phyloP scores from a whole-genome alignment of 192 early-diverging fungal genomes.

The Phycomyces blakesleeanus region DNA sequence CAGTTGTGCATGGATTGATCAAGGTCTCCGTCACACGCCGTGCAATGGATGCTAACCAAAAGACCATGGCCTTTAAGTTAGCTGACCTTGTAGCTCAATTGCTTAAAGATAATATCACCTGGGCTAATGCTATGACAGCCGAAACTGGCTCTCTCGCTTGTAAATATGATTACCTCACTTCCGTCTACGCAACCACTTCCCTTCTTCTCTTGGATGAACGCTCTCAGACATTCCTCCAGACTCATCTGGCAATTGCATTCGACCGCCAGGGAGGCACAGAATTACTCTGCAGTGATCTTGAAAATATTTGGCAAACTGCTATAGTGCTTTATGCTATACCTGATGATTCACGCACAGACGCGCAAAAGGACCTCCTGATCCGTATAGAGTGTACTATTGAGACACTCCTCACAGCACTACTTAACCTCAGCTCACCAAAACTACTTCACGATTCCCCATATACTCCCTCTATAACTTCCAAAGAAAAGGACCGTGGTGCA shows the following conservation, averaged over 20 bases:
- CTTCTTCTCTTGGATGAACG: slow-evolving; percentile 60
- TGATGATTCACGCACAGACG: slow-evolving; percentile 23
- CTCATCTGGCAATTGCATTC: slow-evolving; percentile 58
- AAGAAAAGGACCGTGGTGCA: slow-evolving; percentile 52
- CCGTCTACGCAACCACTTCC: slow-evolving; percentile 53
- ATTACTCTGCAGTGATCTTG: slow-evolving; percentile 41
- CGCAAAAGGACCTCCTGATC: slow-evolving; percentile 36
- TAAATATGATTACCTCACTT: slow-evolving; percentile 54
- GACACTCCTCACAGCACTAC: slow-evolving; percentile 56
- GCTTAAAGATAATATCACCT: slow-evolving; percentile 51
- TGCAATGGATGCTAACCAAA: slow-evolving; percentile 42
- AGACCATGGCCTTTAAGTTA: slow-evolving; percentile 51
- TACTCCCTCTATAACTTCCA: slow-evolving; percentile 47
- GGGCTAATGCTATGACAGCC: not conserved
- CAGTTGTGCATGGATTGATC: slow-evolving; percentile 62
- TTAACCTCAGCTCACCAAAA: slow-evolving; percentile 65
- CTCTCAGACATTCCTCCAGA: slow-evolving; percentile 53
- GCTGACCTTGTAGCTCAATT: slow-evolving; percentile 55
- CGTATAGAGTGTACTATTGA: slow-evolving; percentile 51
- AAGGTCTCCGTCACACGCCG: slow-evolving; percentile 59
- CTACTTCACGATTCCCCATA: slow-evolving; percentile 71
- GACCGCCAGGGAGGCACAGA: slow-evolving; percentile 53
- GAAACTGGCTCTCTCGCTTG: slow-evolving; percentile 6
- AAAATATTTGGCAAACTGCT: slow-evolving; percentile 47
- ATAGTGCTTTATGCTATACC: slow-evolving; percentile 20